Base-by-base conservation (phyloP, 352 stramenopile species). In the Hyaloperonospora arabidopsidis region DNA sequence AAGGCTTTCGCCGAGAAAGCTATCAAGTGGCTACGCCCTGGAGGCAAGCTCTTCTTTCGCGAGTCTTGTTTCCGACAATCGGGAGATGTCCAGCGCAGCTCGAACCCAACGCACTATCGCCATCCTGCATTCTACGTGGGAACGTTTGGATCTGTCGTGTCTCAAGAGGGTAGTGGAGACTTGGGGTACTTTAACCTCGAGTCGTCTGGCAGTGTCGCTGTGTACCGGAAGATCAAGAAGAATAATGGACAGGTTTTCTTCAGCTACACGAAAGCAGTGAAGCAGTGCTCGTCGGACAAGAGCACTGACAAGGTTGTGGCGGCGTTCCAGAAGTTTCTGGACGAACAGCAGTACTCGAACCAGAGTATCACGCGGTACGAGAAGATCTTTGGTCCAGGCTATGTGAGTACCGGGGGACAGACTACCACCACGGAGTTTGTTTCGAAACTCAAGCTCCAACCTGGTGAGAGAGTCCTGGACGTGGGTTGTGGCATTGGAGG, bases 401-500 rank as follows among this genome's bases (percentile, higher is more conserved):
- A 86, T 57, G 65, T 87, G n/a, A 84, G 70, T 17, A 87, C 77
- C 0, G 77, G 77, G 19, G 77, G 77, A 28, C 76, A 86, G 55
- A 50, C 53, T 17, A 87, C 77, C 19, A 87, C 77, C 11, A 86
- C 75, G 2, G 77, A 87, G 57, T 87, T 86, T 45, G 74, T 87
- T 5, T 57, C 79, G 41, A 85, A 79, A 56, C 68, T 87, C n/a
- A 61, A 74, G 48, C 54, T 87, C n/a, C 58, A 83, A 44, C 57
- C 61, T 28, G 73, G 74, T 8, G 75, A 87, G 53, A 61, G 75
- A n/a, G 62, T 95, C n/a, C 61, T 96, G 10, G 87, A 96, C 54
- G 87, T 96, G 8, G 87, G 87, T 22, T 96, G 87, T 52, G 87
- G 87, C 21, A 94, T 96, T 44, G 87, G 87, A n/a, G 87, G 87